Evolutionary conservation across 2,329 filamentous ascomycete species (phyloP).

Genomic region (Penicillium freii): DNA sequence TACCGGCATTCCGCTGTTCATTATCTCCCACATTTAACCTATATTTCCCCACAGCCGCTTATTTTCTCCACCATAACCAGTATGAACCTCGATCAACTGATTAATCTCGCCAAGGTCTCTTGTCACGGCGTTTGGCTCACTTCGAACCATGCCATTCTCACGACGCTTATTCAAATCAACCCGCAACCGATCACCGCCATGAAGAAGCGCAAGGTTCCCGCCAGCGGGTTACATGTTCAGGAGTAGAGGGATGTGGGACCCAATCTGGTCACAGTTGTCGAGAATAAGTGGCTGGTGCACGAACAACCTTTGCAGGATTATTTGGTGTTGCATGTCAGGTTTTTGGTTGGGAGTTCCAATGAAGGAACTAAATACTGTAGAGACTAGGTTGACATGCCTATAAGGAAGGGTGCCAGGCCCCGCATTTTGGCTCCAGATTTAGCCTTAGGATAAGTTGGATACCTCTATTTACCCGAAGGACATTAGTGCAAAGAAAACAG

Average conservation of each 20-base stretch:
- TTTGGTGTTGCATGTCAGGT: not conserved
- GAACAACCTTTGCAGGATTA: not conserved
- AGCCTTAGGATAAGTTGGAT: not conserved
- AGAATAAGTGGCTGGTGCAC: no score
- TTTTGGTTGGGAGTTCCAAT: not conserved
- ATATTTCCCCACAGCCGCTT: not conserved
- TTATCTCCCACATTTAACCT: not conserved
- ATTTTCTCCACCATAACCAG: not conserved
- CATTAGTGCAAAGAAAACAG: not conserved
- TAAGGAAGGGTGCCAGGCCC: not conserved
- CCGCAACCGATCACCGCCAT: not conserved
- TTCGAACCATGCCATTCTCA: constrained; percentile 15
- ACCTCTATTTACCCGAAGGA: not conserved
- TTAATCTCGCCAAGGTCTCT: constrained; percentile 49
- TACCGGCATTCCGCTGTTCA: not conserved
- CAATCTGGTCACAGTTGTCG: no score
- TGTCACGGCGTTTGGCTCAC: constrained; percentile 53
- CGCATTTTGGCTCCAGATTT: not conserved
- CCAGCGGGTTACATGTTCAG: not conserved
- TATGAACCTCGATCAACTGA: constrained; percentile 33
- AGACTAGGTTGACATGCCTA: not conserved
- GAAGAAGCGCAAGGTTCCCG: not conserved
- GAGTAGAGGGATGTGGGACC: not conserved
- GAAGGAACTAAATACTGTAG: not conserved
- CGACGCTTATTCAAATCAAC: not conserved